Evolutionary conservation across 148 eudicot species (phyloP).

Genomic region (Linanthus parryae): DNA sequence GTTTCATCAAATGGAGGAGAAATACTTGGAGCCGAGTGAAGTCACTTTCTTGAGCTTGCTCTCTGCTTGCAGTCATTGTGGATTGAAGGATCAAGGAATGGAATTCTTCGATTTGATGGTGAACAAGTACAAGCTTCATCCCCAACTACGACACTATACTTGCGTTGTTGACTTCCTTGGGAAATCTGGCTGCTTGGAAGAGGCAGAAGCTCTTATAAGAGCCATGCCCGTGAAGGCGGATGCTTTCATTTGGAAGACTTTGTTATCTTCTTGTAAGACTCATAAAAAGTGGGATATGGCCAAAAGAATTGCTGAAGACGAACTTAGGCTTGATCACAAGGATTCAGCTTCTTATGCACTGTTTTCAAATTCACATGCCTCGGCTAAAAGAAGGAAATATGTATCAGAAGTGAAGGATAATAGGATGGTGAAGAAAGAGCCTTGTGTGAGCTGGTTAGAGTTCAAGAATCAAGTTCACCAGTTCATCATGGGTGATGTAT

Average conservation of each 20-base stretch:
- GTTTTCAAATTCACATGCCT: conserved; percentile 64
- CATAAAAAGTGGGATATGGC: conserved; percentile 69
- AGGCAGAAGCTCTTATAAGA: conserved; percentile 67
- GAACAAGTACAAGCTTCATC: conserved; percentile 35
- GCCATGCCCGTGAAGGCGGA: conserved; percentile 71
- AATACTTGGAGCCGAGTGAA: conserved; percentile 53
- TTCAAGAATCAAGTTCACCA: conserved; percentile 56
- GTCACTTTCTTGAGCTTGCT: conserved; percentile 79
- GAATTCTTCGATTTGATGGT: conserved; percentile 55
- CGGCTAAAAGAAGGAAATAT: conserved; percentile 58
- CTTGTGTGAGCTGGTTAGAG: conserved; percentile 88
- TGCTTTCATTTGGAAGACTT: conserved; percentile 73
- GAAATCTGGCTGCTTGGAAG: conserved; percentile 52
- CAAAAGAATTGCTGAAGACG: conserved; percentile 51
- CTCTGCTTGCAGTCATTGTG: conserved; percentile 82
- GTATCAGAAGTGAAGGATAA: conserved; percentile 62
- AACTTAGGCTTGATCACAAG: conserved; percentile 43
- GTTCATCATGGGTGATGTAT: conserved; percentile 56
- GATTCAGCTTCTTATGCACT: conserved; percentile 76
- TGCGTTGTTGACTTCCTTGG: conserved; percentile 84
- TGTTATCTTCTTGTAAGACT: conserved; percentile 74
- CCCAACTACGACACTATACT: conserved; percentile 66
- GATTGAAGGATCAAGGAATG: conserved; percentile 64
- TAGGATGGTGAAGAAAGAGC: conserved; percentile 63
- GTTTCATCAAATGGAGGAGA: conserved; percentile 44